Conservation (phyloP, 2,329 filamentous ascomycete genomes). For the Cadophora sp. region DNA sequence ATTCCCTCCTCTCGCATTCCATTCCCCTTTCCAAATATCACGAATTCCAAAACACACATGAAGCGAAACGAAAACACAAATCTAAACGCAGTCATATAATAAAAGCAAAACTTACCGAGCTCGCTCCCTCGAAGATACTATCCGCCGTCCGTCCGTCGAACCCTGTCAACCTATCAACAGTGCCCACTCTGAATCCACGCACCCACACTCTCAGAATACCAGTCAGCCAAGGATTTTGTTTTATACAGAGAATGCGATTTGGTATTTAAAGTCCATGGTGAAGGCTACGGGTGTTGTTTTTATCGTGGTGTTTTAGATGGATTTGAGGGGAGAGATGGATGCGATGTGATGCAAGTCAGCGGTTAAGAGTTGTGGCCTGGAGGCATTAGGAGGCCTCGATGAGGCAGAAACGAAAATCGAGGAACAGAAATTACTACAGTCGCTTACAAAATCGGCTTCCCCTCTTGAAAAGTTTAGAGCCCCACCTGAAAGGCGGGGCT, state of each 20-base stretch:
- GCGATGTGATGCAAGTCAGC: constrained; percentile 5
- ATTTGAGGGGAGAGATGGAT: background rate
- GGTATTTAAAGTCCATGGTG: background rate
- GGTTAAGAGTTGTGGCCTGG: too few relatives aligned
- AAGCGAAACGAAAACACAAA: background rate
- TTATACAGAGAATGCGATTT: background rate
- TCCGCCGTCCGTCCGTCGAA: background rate
- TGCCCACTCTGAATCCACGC: too few relatives aligned
- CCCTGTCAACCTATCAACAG: background rate
- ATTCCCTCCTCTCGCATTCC: background rate
- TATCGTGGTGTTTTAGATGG: background rate
- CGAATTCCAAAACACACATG: background rate
- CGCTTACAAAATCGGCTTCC: too few relatives aligned
- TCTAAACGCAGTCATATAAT: background rate
- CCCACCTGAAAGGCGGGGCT: too few relatives aligned
- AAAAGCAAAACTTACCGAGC: background rate
- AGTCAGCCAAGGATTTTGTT: too few relatives aligned
- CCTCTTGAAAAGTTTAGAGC: too few relatives aligned
- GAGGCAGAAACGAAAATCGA: too few relatives aligned
- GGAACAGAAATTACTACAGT: too few relatives aligned
- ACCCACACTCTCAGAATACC: too few relatives aligned
- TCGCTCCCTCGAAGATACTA: too few relatives aligned
- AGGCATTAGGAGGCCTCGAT: too few relatives aligned
- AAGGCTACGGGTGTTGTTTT: background rate
- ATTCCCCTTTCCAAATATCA: too few relatives aligned